Evolutionary conservation across 257 asterid genomes (phyloP).

Genomic region (Mitragyna speciosa): DNA sequence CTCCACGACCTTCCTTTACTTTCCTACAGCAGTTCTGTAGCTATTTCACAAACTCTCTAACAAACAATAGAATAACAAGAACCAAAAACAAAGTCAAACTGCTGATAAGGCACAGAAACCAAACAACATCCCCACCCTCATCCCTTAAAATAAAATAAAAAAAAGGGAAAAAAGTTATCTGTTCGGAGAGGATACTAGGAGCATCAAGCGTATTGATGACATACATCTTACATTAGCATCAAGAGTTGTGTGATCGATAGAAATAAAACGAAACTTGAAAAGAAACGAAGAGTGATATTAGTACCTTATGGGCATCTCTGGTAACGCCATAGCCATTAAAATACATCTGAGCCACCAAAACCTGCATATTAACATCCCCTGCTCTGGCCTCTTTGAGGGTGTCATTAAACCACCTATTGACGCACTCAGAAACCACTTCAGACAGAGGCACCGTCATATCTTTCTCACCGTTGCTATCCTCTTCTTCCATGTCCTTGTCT

Average conservation of each 20-base stretch:
- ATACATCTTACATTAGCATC: too few species aligned
- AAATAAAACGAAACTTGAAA: not conserved
- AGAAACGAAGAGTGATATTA: not conserved
- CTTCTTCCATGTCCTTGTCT: constrained; percentile 28
- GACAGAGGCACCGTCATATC: constrained; percentile 45
- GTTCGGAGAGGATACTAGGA: too few species aligned
- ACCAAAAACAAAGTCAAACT: not conserved
- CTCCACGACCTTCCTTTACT: not conserved
- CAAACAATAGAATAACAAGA: not conserved
- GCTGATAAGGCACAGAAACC: not conserved
- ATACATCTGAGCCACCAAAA: constrained; percentile 75
- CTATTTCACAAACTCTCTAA: not conserved
- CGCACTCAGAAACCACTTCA: constrained; percentile 64
- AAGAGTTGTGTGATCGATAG: too few species aligned
- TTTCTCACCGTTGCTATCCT: constrained; percentile 22
- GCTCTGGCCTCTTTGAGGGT: constrained; percentile 71
- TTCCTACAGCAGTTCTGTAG: not conserved
- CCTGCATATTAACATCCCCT: constrained; percentile 81
- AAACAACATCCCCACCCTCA: too few species aligned
- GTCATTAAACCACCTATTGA: constrained; percentile 66
- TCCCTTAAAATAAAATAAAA: not conserved
- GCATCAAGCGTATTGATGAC: too few species aligned
- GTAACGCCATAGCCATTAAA: constrained; percentile 59
- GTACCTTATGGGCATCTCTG: constrained; percentile 58
- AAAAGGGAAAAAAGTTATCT: too few species aligned